phyloP scores from a whole-genome alignment of 2,329 filamentous ascomycete genomes.

The Pseudogymnoascus sp. region DNA sequence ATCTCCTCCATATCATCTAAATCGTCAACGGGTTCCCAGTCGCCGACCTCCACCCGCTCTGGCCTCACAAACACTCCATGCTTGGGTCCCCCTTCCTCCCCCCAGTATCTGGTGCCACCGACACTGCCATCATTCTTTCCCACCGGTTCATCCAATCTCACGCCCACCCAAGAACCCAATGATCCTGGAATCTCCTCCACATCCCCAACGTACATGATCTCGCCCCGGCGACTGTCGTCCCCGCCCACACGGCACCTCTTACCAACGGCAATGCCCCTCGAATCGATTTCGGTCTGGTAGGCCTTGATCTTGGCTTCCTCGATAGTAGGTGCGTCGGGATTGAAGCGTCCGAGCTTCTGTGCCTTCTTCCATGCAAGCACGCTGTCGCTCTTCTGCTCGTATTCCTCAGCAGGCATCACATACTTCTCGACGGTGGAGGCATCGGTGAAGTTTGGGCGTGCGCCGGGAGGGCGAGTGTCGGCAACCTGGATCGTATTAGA shows the following conservation, averaged over 20 bases:
- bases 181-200: slow-evolving; percentile 67
- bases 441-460: slow-evolving; percentile 75
- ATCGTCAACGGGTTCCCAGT: slow-evolving; percentile 65
- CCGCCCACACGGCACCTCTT: slow-evolving; percentile 59
- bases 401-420: slow-evolving; percentile 76
- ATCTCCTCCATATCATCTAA: slow-evolving; percentile 75
- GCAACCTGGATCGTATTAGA: slow-evolving; percentile 50
- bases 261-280: slow-evolving; percentile 59
- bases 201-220: slow-evolving; percentile 62
- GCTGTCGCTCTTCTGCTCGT: slow-evolving; percentile 78
- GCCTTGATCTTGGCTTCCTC: slow-evolving; percentile 67
- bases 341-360: slow-evolving; percentile 94
- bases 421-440: slow-evolving; percentile 81
- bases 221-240: slow-evolving; percentile 63
- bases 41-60: slow-evolving; percentile 69
- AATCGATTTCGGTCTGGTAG: slow-evolving; percentile 61
- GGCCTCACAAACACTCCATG: slow-evolving; percentile 73
- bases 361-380: slow-evolving; percentile 93
- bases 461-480: slow-evolving; percentile 70
- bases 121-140: slow-evolving; percentile 79
- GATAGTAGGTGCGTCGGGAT: slow-evolving; percentile 70
- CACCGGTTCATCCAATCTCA: slow-evolving; percentile 71
- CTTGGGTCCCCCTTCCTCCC: slow-evolving; percentile 48
- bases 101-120: slow-evolving; percentile 62
- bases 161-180: slow-evolving; percentile 63